Evolutionary conservation across 2,329 filamentous ascomycete species (phyloP).

Genomic region (Pseudogymnoascus sp.): DNA sequence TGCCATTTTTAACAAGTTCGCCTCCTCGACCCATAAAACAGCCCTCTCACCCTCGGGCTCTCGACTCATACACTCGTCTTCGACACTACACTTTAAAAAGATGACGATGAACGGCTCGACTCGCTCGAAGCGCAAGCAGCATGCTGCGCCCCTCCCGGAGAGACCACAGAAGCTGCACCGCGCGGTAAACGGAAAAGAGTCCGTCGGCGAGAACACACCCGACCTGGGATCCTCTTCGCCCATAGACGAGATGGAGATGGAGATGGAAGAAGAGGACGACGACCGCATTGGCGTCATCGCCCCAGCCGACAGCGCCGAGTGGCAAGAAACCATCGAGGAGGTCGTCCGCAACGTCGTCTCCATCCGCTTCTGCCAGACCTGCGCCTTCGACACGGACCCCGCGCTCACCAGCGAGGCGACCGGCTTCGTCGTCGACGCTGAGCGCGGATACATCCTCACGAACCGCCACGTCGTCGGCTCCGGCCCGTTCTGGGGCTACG

Average conservation of each 20-base stretch:
- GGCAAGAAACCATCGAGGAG: constrained; percentile 90
- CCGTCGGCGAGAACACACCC: constrained; percentile 27
- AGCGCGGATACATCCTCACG: constrained; percentile 77
- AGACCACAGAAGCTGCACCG: constrained; percentile 27
- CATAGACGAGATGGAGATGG: not conserved
- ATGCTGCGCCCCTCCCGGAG: constrained; percentile 21
- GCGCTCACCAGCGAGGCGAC: constrained; percentile 93
- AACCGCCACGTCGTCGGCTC: constrained; percentile 91
- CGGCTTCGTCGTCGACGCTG: constrained; percentile 93
- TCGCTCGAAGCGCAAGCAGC: constrained; percentile 26
- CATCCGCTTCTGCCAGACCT: constrained; percentile 98
- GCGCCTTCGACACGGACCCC: constrained; percentile 93
- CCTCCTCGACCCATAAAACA: not conserved
- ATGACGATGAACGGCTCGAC: constrained; percentile 23
- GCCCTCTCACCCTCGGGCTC: constrained; percentile 13
- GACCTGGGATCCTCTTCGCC: constrained; percentile 17
- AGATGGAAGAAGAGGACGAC: constrained; percentile 30
- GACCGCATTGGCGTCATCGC: constrained; percentile 31
- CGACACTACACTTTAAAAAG: constrained; percentile 4
- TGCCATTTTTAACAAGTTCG: not conserved
- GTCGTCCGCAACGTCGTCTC: constrained; percentile 94
- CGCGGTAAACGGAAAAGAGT: constrained; percentile 27
- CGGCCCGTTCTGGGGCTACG: constrained; percentile 96
- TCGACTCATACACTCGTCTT: constrained; percentile 11
- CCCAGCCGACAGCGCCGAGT: constrained; percentile 65